These are phyloP conservation scores for Aspergillus nomiae DNA, from an alignment of 2,329 filamentous ascomycete species.

Conservation along the genomic window DNA sequence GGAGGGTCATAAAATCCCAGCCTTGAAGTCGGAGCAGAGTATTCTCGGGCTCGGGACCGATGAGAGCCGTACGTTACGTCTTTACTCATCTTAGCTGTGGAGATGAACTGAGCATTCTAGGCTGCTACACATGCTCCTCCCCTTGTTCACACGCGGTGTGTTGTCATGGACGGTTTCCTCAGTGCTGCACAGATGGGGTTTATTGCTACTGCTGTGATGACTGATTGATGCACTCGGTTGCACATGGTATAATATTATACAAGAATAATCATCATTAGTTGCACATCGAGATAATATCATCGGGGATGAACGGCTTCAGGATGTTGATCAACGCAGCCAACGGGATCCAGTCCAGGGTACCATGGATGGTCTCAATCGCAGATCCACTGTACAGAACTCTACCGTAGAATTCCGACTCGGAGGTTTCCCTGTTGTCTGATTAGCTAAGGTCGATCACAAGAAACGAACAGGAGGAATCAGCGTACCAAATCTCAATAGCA, in stretches of 20 bases:
- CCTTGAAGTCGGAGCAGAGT: neutral
- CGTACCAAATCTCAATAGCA: constrained; percentile 43
- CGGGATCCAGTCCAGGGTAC: constrained; percentile 32
- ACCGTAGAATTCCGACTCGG: constrained; percentile 20
- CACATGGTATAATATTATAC: too few species aligned
- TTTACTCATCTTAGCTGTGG: too few species aligned
- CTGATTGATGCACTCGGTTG: neutral
- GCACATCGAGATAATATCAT: constrained; percentile 31
- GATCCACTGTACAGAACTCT: constrained; percentile 36
- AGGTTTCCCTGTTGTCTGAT: constrained; percentile 24
- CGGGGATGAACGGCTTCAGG: constrained; percentile 28
- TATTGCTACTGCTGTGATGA: constrained; percentile 17
- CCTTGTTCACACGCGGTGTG: constrained; percentile 16
- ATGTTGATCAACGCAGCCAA: constrained; percentile 29
- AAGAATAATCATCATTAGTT: neutral
- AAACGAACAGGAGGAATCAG: neutral
- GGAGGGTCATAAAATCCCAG: neutral
- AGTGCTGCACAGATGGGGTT: constrained; percentile 16
- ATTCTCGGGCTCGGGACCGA: neutral
- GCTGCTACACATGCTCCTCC: constrained; percentile 12
- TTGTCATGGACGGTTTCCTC: constrained; percentile 14
- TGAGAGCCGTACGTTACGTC: neutral
- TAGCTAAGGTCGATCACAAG: accelerated
- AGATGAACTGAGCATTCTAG: neutral
- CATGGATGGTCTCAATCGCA: constrained; percentile 32